Base-by-base conservation (phyloP, 176 grass and related monocot genomes). In the Aegilops sharonensis region DNA sequence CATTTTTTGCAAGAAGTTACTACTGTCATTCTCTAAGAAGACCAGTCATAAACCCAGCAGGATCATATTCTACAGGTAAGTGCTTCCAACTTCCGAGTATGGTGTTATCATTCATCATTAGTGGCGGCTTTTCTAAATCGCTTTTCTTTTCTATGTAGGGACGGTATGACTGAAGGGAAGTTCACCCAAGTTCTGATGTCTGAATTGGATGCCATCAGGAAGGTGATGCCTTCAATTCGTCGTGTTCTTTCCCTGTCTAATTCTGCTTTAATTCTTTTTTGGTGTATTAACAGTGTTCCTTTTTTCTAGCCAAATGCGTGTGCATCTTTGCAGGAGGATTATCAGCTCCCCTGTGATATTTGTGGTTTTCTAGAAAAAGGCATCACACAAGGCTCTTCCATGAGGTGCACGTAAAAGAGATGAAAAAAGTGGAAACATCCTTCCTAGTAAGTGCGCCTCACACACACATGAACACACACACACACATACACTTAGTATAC, bases 21-120 rank as follows among this genome's bases (percentile, higher is more conserved):
- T 95, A 60, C 0, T 47, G 14, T 77, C 89, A 9, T 95, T 98
- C 73, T 76, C 4, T 40, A 87, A 5, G 21, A 63, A 66, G 45
- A 92, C 80, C 18, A 6, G 10, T 0, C 7, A 1, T 4, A 93
- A 81, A 68, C 93, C 95, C n/a, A 0, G 2, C 2, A 86, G 91
- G 73, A 95, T 98, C 31, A 95, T 98, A 60, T 98, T 98, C 65
- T 98, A 98, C 83, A 93, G 91, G 95, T 90, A 77, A 52, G 40
- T 62, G 72, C 20, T 45, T 45, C 39, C 40, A 42, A 42, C 40
- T 42, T 10, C 42, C n/a, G 31, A 75, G 80, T 85, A 27, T 68
- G 12, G 6, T 64, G 21, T 18, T 76, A 60, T 43, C 9, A 3
- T 57, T 39, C 3, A 56, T 77, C 20, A 17, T 50, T 15, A 14